These are phyloP conservation scores for Russula olivacea DNA, from an alignment of 768 basidiomycete genomes.

Conservation along the genomic window DNA sequence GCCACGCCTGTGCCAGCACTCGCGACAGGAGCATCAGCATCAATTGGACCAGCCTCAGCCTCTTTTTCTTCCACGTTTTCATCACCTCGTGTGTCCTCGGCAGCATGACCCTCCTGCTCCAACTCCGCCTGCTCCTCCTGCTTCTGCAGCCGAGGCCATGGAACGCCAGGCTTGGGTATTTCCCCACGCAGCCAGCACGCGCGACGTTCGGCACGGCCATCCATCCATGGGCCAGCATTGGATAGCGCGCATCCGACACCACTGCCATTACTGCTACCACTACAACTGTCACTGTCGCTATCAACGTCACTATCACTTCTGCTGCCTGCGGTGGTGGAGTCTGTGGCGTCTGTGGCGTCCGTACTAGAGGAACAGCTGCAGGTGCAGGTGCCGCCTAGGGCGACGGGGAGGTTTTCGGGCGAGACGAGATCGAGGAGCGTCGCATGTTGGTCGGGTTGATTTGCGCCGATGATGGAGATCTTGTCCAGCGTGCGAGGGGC, in stretches of 20 bases:
- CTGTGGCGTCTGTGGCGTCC: not conserved
- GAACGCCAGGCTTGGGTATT: slow-evolving; percentile 10
- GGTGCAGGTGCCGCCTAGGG: slow-evolving; percentile 60
- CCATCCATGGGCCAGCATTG: slow-evolving; percentile 67
- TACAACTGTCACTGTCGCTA: not conserved
- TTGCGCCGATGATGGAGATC: slow-evolving; percentile 55
- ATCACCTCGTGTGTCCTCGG: not conserved
- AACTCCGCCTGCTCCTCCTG: not conserved
- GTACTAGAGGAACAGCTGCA: slow-evolving; percentile 35
- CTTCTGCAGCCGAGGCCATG: slow-evolving; percentile 10
- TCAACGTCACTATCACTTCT: not conserved
- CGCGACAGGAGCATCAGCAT: not conserved
- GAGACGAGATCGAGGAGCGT: slow-evolving; percentile 56
- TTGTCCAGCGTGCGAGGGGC: slow-evolving; percentile 67
- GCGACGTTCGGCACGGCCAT: slow-evolving; percentile 36
- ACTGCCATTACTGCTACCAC: not conserved
- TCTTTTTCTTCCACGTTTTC: not conserved
- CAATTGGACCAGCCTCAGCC: not conserved
- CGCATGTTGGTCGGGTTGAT: slow-evolving; percentile 40
- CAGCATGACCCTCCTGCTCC: not conserved
- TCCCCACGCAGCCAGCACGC: slow-evolving; percentile 32
- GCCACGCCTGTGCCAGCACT: not conserved
- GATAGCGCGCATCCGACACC: slow-evolving; percentile 56
- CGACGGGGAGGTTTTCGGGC: slow-evolving; percentile 54
- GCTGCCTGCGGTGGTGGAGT: not conserved